Evolutionary conservation across 1,139 yeast species (phyloP).

Genomic region (Candida sanyaensis): DNA sequence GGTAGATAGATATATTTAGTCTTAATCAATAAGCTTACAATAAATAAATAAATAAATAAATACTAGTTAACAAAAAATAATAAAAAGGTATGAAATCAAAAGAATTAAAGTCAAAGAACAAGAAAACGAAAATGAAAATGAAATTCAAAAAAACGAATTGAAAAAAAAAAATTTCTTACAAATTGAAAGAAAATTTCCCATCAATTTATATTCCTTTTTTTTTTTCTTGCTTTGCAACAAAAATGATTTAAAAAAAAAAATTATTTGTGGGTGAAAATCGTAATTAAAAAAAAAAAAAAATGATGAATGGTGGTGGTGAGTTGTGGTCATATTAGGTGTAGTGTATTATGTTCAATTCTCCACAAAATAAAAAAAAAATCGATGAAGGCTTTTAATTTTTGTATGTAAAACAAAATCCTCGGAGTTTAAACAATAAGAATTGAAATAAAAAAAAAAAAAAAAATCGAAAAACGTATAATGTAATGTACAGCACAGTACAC

Average conservation of each 20-base stretch:
- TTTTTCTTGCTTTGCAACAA: too few relatives aligned
- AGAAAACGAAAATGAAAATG: neutral
- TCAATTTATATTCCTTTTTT: neutral
- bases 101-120: neutral
- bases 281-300: neutral
- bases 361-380: neutral
- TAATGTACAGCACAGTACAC: too few relatives aligned
- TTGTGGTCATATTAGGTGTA: neutral
- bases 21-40: neutral
- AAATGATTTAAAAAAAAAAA: neutral
- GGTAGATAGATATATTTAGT: too few relatives aligned
- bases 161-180: neutral
- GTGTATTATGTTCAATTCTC: neutral
- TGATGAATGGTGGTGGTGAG: neutral
- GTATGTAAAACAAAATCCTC: neutral
- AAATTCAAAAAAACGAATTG: neutral
- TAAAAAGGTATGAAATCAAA: neutral
- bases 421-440: neutral
- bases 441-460: too few relatives aligned
- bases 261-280: neutral
- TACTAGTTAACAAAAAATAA: neutral
- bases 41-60: neutral
- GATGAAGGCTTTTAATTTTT: neutral
- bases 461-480: too few relatives aligned
- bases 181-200: neutral